Evolutionary conservation across 768 basidiomycete genomes (phyloP), one percentile per base, ranked within the genome.

Genomic region (Trametes gibbosa): DNA sequence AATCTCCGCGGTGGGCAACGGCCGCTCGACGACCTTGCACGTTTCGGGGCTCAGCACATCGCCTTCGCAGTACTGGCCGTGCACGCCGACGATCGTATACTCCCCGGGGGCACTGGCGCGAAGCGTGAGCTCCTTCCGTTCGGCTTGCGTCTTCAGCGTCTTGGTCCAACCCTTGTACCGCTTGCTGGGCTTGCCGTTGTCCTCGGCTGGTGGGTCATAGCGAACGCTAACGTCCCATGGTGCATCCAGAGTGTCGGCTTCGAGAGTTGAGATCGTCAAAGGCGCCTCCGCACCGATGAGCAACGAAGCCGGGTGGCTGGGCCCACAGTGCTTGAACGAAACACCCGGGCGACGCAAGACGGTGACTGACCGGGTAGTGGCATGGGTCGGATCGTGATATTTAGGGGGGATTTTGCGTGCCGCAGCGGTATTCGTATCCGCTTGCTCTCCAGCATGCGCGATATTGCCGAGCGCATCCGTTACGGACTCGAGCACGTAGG

Each of bases 381-480:
- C 56, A 43, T 17, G 17, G 0, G 37, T 16, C 6, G 29, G 47
- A 13, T 49, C 29, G 9, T 48, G 57, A n/a, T n/a, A n/a, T n/a
- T n/a, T 4, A 14, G 58, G 29, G 29, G 29, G 29, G 29, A 32
- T 32, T 67, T 57, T 23, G 73, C 78, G 52, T 70, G 72, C 32
- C 72, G 74, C 32, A 81, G 77, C 27, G 70, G 32, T 17, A 8
- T 14, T 13, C 2, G 58, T 27, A 5, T 42, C 35, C 1, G 34
- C 23, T 21, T 48, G 50, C 27, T 59, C 43, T 1, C 63, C 65
- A 27, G 69, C 66, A 10, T 58, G 56, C n/a, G 91, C 77, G 12
- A 82, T 69, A 67, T 98, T 97, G 16, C 92, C 92, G 51, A 89
- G 76, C 14, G 86, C 83, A 66, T 97, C 95, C n/a, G 82, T 81